Evolutionary conservation across 768 basidiomycete species (phyloP).

Genomic region (Lentinus tigrinus): DNA sequence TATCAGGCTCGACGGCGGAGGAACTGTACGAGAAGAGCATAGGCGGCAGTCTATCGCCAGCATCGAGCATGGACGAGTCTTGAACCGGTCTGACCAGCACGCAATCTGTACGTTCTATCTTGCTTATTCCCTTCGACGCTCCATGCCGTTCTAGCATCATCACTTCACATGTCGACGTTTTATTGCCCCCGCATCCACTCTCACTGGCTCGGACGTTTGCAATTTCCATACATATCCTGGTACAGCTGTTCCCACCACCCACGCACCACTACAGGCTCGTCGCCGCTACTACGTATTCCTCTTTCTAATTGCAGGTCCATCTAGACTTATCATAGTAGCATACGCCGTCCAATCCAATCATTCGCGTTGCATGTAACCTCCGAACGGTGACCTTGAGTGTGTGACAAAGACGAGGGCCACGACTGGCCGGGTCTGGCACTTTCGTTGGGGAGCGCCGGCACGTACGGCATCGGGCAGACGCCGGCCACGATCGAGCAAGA

Average conservation of each 20-base stretch:
- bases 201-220: slow-evolving; percentile 5
- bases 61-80: slow-evolving; percentile 36
- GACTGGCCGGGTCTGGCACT: slow-evolving; percentile 16
- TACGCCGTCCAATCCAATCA: neutral
- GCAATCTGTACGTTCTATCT: slow-evolving; percentile 6
- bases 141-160: no score
- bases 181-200: slow-evolving; percentile 5
- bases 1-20: slow-evolving; percentile 18
- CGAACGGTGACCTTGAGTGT: neutral
- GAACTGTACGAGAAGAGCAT: slow-evolving; percentile 34
- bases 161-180: slow-evolving; percentile 4
- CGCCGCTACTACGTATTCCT: neutral
- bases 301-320: slow-evolving; percentile 7
- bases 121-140: slow-evolving; percentile 9
- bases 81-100: slow-evolving; percentile 24
- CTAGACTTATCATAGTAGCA: slow-evolving; percentile 4
- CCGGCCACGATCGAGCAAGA: neutral
- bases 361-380: neutral
- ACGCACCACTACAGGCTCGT: neutral
- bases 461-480: neutral
- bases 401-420: slow-evolving; percentile 2
- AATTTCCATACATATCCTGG: neutral
- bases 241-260: slow-evolving; percentile 1
- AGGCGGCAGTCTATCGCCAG: slow-evolving; percentile 44
- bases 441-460: neutral